A percentile compares a stretch with the other conserved stretches of the same genome.
Evolutionary conservation across 257 asterid species (phyloP).

Genomic region (Rehmannia glutinosa): DNA sequence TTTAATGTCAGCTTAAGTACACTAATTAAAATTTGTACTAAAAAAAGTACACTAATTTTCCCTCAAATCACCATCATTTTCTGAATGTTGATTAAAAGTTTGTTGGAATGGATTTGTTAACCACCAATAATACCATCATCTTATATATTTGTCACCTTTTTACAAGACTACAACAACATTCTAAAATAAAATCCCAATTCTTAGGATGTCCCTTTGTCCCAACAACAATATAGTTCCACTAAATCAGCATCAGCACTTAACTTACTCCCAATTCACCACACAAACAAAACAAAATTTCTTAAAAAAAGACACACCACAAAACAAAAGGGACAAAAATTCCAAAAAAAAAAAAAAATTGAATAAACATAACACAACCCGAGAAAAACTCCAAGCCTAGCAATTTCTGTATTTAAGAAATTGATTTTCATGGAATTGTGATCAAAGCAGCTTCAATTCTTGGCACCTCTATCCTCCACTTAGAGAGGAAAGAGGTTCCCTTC

Average conservation of each 20-base stretch:
- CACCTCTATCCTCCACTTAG: slow-evolving; percentile 14
- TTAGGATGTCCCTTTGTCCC: neutral
- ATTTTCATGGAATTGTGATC: too few relatives aligned
- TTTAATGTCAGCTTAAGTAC: too few relatives aligned
- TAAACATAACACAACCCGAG: neutral
- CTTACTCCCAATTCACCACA: neutral
- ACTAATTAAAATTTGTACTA: too few relatives aligned
- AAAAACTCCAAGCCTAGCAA: slow-evolving; percentile 15
- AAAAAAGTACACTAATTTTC: too few relatives aligned
- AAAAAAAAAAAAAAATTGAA: neutral
- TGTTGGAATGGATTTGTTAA: too few relatives aligned
- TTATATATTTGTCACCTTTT: too few relatives aligned
- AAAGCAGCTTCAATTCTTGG: neutral
- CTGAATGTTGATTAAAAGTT: too few relatives aligned
- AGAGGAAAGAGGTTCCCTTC: slow-evolving; percentile 27
- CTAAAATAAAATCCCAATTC: neutral
- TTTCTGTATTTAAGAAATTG: neutral
- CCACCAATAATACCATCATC: too few relatives aligned
- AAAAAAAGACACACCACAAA: neutral
- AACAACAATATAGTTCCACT: neutral
- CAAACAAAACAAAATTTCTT: neutral
- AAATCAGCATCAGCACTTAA: neutral
- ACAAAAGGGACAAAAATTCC: neutral
- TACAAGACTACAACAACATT: too few relatives aligned
- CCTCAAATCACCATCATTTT: too few relatives aligned